These are phyloP conservation scores for Solanum tarapatanum DNA, from an alignment of 257 asterid genomes.

Conservation along the genomic window DNA sequence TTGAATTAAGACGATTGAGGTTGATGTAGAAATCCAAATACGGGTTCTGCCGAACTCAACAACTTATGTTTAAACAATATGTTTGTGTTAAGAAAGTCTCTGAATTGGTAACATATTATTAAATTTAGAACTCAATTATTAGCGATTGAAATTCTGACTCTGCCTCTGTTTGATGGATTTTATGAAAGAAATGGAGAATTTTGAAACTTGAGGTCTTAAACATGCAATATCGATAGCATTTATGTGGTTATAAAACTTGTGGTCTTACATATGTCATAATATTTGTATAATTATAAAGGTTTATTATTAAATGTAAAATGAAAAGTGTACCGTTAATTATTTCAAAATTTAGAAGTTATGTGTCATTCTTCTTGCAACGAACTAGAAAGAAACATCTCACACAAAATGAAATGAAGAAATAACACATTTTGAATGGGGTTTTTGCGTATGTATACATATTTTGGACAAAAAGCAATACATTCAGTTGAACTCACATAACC, in stretches of 20 bases:
- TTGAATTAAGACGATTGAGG: neutral
- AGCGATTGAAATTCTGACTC: neutral
- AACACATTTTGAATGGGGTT: no score
- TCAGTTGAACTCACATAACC: neutral
- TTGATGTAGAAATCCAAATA: no score
- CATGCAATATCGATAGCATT: neutral
- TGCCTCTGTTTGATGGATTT: neutral
- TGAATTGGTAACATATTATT: no score
- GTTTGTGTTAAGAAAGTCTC: no score
- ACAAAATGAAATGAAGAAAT: no score
- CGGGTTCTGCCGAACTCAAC: no score
- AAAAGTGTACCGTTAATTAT: neutral
- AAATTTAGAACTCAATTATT: no score
- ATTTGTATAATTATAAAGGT: neutral
- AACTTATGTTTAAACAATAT: no score
- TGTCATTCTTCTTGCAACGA: no score
- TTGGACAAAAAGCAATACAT: neutral
- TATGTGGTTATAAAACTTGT: neutral
- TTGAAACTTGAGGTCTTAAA: neutral
- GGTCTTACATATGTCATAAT: rapidly evolving
- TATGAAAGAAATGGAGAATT: neutral
- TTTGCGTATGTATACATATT: no score
- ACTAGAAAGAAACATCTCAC: no score
- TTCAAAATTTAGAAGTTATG: no score
- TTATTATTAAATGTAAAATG: neutral